Evolutionary conservation across 495 filamentous ascomycete species (phyloP), one percentile per base, ranked within the genome.

Genomic region (Jackrogersella minutella): DNA sequence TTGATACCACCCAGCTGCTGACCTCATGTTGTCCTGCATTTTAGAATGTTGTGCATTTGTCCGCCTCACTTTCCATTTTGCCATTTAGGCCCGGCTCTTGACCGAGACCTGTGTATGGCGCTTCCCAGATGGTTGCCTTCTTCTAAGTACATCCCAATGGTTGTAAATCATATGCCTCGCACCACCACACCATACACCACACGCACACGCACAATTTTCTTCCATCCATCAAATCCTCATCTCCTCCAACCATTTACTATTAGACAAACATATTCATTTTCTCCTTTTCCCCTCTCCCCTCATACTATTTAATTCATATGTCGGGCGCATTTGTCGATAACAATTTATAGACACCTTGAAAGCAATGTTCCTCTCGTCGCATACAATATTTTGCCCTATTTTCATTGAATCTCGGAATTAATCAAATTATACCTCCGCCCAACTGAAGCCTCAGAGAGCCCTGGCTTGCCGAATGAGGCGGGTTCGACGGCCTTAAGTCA

Each of bases 41-140:
- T n/a, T 46, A 34, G 17, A 14, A 10, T 22, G 21, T 54, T 49
- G 34, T 43, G 66, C 61, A 65, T 40, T 68, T 64, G 68, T 71
- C 63, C 73, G 75, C 75, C 72, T 75, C 73, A 77, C 72, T 75
- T 70, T 70, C 68, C 43, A 34, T 52, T 55, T 43, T 57, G 41
- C 26, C 26, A 46, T 37, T 46, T 52, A 36, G n/a, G 28, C 28
- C 33, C 2, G 30, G 22, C 28, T n/a, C 44, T 50, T 58, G 31
- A 30, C 14, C 49, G 49, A 52, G 24, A 52, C 47, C 21, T 59
- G 7, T 60, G 19, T 37, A 8, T 8, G 31, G 46, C 54, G 16
- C 14, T 26, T 22, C 40, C 31, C 13, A 13, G 26, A 58, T 54
- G 41, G 41, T 46, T 46, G 41, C 41, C 41, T n/a, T n/a, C n/a